Conservation (phyloP, 129 eudicot species). For the sunflower (Helianthus annuus) region HanXRQr2.0-SUNRISE NC_035445.2:77304641-77305140, state of each 20-base stretch:
- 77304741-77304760: too few species aligned
- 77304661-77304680: too few species aligned
- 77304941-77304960: constrained; percentile 75
- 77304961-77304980: constrained; percentile 65
- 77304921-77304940: constrained; percentile 83
- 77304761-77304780: too few species aligned
- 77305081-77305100: constrained; percentile 54
- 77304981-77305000: constrained; percentile 80
- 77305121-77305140: constrained; percentile 67
- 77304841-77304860: too few species aligned
- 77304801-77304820: too few species aligned
- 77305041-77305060: constrained; percentile 73
- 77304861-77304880: constrained; percentile 29
- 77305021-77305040: constrained; percentile 69
- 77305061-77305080: constrained; percentile 56
- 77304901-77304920: constrained; percentile 67
- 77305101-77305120: constrained; percentile 70
- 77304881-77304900: constrained; percentile 59
- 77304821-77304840: too few species aligned
- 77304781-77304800: too few species aligned
- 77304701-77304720: too few species aligned
- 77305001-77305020: constrained; percentile 84
- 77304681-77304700: too few species aligned
- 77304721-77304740: too few species aligned
- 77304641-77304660: too few species aligned